These are phyloP conservation scores for Acanthamoeba polyphaga DNA, from an alignment of 208 protist species.

Conservation along the genomic window DNA sequence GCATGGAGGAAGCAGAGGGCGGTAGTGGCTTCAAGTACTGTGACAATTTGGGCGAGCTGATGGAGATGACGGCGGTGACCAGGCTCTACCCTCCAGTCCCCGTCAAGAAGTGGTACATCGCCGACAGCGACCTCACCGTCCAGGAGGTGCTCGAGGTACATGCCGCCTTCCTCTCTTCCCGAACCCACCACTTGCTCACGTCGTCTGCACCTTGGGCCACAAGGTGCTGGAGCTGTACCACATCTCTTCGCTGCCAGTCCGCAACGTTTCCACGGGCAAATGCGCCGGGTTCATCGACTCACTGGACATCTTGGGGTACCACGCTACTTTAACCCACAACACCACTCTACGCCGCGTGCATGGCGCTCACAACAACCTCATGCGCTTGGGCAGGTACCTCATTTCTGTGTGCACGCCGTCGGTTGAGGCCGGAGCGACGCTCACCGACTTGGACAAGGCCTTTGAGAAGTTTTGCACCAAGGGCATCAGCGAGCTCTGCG, in stretches of 20 bases:
- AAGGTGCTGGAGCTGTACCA: constrained; percentile 2
- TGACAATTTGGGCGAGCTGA: constrained; percentile 15
- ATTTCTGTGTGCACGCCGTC: background rate
- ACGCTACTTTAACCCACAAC: background rate
- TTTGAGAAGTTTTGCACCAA: background rate
- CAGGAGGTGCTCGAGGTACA: background rate
- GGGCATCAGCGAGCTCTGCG: background rate
- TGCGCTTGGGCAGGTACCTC: background rate
- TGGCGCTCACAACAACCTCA: background rate
- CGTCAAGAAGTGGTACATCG: constrained; percentile 46
- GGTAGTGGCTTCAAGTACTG: background rate
- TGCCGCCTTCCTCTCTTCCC: background rate
- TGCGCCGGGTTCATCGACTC: constrained; percentile 57
- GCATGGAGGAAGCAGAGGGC: constrained; percentile 29
- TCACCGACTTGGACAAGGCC: background rate
- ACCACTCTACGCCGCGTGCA: background rate
- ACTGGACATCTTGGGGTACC: constrained; percentile 30
- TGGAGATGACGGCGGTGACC: background rate
- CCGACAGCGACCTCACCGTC: constrained; percentile 15
- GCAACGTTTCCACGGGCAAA: background rate
- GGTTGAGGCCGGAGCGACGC: background rate
- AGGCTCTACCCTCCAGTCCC: background rate
- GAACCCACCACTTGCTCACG: background rate
- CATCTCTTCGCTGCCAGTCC: constrained; percentile 6
- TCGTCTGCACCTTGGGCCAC: too few species aligned